Conservation (phyloP, 345 rosid genomes). For the Murraya koenigii region DNA sequence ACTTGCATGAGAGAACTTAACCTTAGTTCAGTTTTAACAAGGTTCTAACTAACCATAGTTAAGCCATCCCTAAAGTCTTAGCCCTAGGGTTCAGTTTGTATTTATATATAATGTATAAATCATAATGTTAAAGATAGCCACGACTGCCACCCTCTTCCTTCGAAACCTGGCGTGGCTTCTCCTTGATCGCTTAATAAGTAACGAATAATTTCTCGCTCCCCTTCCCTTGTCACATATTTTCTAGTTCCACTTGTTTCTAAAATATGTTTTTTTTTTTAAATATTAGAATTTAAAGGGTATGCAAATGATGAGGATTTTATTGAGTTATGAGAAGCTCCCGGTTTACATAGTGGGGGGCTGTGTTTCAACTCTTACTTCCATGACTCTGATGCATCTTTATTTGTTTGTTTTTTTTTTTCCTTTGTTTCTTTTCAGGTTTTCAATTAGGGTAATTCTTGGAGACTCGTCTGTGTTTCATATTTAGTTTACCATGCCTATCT, state of each 20-base stretch:
- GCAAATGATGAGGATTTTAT: conserved; percentile 33
- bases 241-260: not conserved
- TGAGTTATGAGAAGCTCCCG: conserved; percentile 31
- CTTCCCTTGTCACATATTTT: not conserved
- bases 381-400: conserved; percentile 45
- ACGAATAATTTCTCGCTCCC: not conserved
- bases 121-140: not conserved
- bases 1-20: not conserved
- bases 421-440: no score
- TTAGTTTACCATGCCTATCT: no score
- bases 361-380: conserved; percentile 44
- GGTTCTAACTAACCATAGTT: not conserved
- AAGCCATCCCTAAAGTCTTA: not conserved
- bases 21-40: not conserved
- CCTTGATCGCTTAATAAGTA: not conserved
- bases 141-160: not conserved
- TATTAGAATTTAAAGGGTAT: not conserved
- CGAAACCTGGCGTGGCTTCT: not conserved
- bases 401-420: not conserved
- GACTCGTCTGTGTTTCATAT: not conserved
- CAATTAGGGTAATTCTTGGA: not conserved
- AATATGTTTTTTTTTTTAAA: not conserved
- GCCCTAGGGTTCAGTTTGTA: conserved; percentile 1
- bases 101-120: not conserved
- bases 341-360: conserved; percentile 17